Base-by-base conservation (phyloP, 2,329 filamentous ascomycete species). In the Aspergillus hortae region DNA sequence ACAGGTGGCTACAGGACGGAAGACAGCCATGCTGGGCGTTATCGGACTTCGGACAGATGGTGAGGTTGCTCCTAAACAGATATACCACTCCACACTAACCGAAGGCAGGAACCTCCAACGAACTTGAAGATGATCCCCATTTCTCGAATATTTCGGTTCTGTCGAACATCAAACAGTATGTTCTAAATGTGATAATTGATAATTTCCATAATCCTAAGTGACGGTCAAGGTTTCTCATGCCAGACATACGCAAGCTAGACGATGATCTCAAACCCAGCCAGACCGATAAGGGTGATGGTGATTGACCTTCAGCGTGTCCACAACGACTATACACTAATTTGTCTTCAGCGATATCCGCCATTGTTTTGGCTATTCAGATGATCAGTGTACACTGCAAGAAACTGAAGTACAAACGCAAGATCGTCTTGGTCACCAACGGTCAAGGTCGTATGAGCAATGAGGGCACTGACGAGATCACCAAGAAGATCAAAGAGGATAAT, bases 301-400 rank as follows among this genome's bases (percentile, higher is more conserved):
- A 19, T 6, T 45, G 4, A 12, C 32, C 4, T 40, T 35, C 14
- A 4, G 17, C 11, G 2, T 30, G 43, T 17, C 27, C 33, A 17
- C 23, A n/a, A n/a, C 19, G 4, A 9, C 10, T 19, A 10, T 7
- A 10, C 15, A 44, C 44, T 55, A n/a, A 42, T 19, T 49, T 4
- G 9, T 32, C 2, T 32, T 0, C 46, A 82, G 80, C 82, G 32
- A 82, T 97, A 30, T 96, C 92, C 1, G 90, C 92, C 3, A 79
- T 97, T 53, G 86, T 96, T 36, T 72, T 97, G 46, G 94, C 90
- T 0, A 84, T 94, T 32, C 82, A 92, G 59, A 90, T 96, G 87
- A 95, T 99, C 51, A 80, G 81, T 52, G 81, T 78, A 0, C 85
- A 87, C 52, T 94, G 89, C 59, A 92, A 87, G 71, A 88, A 89